A percentile compares a stretch with the other conserved stretches of the same genome.
Evolutionary conservation across 2,329 filamentous ascomycete species (phyloP).

Genomic region (Colletotrichum godetiae): DNA sequence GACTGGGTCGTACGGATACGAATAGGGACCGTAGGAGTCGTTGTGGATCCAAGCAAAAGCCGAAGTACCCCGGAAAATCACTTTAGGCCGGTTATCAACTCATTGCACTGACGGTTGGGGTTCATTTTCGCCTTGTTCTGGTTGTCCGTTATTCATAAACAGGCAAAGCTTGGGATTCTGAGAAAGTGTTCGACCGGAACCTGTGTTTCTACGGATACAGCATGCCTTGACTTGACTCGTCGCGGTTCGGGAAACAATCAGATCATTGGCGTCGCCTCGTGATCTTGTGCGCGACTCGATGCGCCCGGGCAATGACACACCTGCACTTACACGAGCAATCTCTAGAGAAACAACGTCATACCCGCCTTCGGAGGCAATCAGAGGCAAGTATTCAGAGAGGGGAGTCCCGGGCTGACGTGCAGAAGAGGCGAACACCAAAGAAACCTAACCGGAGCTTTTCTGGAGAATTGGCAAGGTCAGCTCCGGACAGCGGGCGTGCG

Average conservation of each 20-base stretch:
- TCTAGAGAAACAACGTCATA: not conserved
- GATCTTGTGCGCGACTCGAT: not conserved
- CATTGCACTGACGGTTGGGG: not conserved
- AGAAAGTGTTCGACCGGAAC: not conserved
- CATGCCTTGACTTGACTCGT: not conserved
- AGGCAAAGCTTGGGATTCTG: not conserved
- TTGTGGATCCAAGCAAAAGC: slow-evolving; percentile 17
- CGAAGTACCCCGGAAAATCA: slow-evolving; percentile 32
- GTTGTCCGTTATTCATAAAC: not conserved
- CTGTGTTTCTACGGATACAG: not conserved
- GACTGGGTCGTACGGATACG: too few relatives aligned
- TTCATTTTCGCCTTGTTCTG: not conserved
- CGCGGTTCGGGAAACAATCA: not conserved
- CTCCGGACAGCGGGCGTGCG: not conserved
- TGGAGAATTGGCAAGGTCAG: not conserved
- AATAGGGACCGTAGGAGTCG: not conserved
- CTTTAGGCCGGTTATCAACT: not conserved
- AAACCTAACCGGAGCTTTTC: not conserved
- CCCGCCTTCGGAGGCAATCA: too few relatives aligned
- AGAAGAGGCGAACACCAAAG: slow-evolving; percentile 1
- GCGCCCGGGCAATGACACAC: not conserved
- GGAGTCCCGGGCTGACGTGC: not conserved
- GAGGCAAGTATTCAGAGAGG: not conserved
- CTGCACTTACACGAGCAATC: not conserved
- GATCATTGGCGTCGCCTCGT: not conserved